Evolutionary conservation across 1,139 yeast genomes (phyloP).

Genomic region (Diutina pseudorugosa): DNA sequence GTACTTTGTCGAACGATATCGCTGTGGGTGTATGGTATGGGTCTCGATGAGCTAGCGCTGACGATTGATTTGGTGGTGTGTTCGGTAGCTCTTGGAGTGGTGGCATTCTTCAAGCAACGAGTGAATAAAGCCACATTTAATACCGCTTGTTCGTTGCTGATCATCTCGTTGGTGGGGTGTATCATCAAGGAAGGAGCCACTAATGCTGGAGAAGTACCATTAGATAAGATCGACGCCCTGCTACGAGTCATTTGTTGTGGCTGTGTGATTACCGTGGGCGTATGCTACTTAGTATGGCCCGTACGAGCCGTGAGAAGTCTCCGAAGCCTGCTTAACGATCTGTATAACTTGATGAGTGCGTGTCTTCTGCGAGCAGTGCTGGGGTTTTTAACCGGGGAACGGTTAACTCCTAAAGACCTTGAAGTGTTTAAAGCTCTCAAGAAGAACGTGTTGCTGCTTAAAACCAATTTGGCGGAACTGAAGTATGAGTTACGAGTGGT

Average conservation of each 20-base stretch:
- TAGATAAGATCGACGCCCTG: conserved; percentile 41
- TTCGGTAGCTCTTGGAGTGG: conserved; percentile 46
- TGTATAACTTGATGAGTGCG: conserved; percentile 42
- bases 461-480: conserved; percentile 44
- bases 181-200: conserved; percentile 68
- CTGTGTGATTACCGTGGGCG: conserved; percentile 40
- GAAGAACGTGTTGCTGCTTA: conserved; percentile 26
- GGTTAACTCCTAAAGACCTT: conserved; percentile 25
- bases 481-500: conserved; percentile 41
- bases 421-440: conserved; percentile 27
- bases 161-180: conserved; percentile 59
- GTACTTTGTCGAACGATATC: conserved; percentile 43
- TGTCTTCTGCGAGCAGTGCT: conserved; percentile 38
- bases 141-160: conserved; percentile 71
- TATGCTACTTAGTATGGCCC: conserved; percentile 58
- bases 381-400: conserved; percentile 42
- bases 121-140: conserved; percentile 61
- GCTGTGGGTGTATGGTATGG: conserved; percentile 31
- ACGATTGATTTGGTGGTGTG: conserved; percentile 43
- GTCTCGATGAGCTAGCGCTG: conserved; percentile 41
- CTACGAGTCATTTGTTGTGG: conserved; percentile 54
- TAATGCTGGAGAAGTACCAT: conserved; percentile 50
- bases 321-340: conserved; percentile 35
- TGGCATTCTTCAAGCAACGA: conserved; percentile 60
- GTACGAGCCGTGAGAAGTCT: conserved; percentile 40